Conservation (phyloP, 805 yeast genomes). For the Saccharomycopsis olivae region DNA sequence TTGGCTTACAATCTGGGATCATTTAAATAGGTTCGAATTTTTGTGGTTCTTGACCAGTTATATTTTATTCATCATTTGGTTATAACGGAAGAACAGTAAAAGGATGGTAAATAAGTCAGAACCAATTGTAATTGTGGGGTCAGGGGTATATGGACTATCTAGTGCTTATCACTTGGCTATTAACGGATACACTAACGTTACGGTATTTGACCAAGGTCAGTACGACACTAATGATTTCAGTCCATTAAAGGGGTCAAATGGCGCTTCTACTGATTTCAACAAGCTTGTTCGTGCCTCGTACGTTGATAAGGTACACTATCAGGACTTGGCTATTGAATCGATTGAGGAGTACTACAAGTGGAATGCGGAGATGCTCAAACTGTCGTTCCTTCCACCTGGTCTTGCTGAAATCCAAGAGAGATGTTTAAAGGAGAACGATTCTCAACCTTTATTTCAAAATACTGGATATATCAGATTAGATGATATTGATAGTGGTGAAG, state of each 20-base stretch:
- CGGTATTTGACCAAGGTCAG: slow-evolving; percentile 30
- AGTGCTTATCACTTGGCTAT: slow-evolving; percentile 33
- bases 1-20: too few relatives aligned
- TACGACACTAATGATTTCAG: slow-evolving; percentile 23
- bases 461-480: slow-evolving; percentile 22
- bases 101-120: too few relatives aligned
- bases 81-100: too few relatives aligned
- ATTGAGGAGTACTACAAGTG: slow-evolving; percentile 19
- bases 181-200: slow-evolving; percentile 28
- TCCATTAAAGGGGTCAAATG: slow-evolving; percentile 29
- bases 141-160: slow-evolving; percentile 46
- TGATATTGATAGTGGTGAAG: slow-evolving; percentile 20
- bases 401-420: neutral
- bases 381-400: slow-evolving; percentile 1
- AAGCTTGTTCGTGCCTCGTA: slow-evolving; percentile 31
- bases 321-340: slow-evolving; percentile 20
- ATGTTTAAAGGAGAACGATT: slow-evolving; percentile 17
- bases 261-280: slow-evolving; percentile 32
- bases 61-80: too few relatives aligned
- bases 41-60: too few relatives aligned
- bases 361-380: slow-evolving; percentile 19
- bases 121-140: slow-evolving; percentile 35
- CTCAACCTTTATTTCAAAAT: slow-evolving; percentile 21
- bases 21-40: too few relatives aligned
- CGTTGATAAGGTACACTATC: slow-evolving; percentile 28